These are phyloP conservation scores for Cenchrus purpureus DNA, from an alignment of 176 grass and related monocot genomes.

Conservation along the genomic window DNA sequence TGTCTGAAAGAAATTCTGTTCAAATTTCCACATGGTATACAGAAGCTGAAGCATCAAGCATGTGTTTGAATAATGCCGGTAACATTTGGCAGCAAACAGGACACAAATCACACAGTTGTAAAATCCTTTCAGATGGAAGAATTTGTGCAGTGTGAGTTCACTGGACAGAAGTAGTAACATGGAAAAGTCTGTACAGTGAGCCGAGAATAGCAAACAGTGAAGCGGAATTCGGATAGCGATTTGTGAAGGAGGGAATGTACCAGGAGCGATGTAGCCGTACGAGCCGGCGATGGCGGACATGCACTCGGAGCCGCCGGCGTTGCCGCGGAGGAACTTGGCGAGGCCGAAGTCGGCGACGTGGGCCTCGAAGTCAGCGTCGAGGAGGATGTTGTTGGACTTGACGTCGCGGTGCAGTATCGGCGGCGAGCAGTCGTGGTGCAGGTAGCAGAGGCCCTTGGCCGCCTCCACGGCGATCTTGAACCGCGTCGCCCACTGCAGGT, in stretches of 20 bases:
- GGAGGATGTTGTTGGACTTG: slow-evolving; percentile 98
- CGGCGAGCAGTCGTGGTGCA: slow-evolving; percentile 94
- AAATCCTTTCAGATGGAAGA: background rate
- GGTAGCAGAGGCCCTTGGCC: slow-evolving; percentile 94
- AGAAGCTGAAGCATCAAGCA: background rate
- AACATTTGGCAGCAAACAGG: background rate
- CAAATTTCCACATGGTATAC: slow-evolving; percentile 24
- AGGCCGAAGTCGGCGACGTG: slow-evolving; percentile 94
- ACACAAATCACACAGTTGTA: background rate
- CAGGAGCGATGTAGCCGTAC: slow-evolving; percentile 95
- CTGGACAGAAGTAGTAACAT: background rate
- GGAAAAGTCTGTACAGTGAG: background rate
- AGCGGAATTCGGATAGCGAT: background rate
- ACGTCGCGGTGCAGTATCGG: slow-evolving; percentile 91
- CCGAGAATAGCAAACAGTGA: background rate
- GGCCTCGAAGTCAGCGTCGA: slow-evolving; percentile 74
- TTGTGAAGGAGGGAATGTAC: slow-evolving; percentile 35
- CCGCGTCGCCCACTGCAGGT: slow-evolving; percentile 83
- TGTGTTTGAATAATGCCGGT: background rate
- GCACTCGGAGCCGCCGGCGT: slow-evolving; percentile 78
- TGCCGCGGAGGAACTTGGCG: slow-evolving; percentile 81
- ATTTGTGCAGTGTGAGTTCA: slow-evolving; percentile 1
- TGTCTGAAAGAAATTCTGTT: background rate
- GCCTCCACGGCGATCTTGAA: slow-evolving; percentile 92
- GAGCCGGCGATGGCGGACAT: slow-evolving; percentile 97